A percentile compares a stretch with the other conserved stretches of the same genome.
Conservation (phyloP, 495 filamentous ascomycete genomes). For the Talaromyces wortmannii region DNA sequence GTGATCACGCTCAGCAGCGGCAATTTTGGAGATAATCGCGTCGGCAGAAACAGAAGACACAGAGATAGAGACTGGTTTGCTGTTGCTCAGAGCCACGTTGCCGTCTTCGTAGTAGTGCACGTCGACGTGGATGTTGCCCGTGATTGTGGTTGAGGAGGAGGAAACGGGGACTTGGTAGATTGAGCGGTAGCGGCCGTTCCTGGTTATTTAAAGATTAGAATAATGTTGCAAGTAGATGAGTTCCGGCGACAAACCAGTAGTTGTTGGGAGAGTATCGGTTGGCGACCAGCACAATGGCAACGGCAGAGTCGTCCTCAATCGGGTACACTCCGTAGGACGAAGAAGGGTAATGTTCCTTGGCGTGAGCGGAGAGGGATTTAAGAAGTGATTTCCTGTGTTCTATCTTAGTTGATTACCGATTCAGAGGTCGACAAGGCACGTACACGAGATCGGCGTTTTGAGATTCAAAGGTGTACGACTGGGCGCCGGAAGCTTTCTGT, state of each 20-base stretch:
- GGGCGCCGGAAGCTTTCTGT: conserved; percentile 75
- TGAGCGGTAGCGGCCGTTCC: conserved; percentile 95
- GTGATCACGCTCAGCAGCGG: conserved; percentile 77
- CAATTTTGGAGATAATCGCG: conserved; percentile 67
- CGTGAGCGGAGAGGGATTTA: conserved; percentile 69
- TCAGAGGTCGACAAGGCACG: conserved; percentile 2
- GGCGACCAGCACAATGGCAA: conserved; percentile 80
- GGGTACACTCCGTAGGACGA: conserved; percentile 75
- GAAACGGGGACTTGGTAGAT: conserved; percentile 64
- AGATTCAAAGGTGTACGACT: conserved; percentile 77
- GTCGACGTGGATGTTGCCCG: conserved; percentile 43
- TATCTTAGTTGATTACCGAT: not conserved
- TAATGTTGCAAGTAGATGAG: conserved; percentile 72
- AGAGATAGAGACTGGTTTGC: conserved; percentile 60
- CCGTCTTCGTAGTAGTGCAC: conserved; percentile 99
- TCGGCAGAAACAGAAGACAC: conserved; percentile 55
- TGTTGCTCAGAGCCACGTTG: conserved; percentile 86
- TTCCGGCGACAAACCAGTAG: conserved; percentile 75
- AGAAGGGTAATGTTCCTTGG: conserved; percentile 82
- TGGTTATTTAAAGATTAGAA: conserved; percentile 17
- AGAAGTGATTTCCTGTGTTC: conserved; percentile 55
- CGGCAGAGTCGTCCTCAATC: conserved; percentile 61
- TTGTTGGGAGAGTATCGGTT: conserved; percentile 98
- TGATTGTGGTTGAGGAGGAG: conserved; percentile 43
- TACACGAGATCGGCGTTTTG: conserved; percentile 75